A percentile compares a stretch with the other conserved stretches of the same genome.
phyloP scores from a whole-genome alignment of 371 early-diverging fungal genomes.

The Mucor saturninus region DNA sequence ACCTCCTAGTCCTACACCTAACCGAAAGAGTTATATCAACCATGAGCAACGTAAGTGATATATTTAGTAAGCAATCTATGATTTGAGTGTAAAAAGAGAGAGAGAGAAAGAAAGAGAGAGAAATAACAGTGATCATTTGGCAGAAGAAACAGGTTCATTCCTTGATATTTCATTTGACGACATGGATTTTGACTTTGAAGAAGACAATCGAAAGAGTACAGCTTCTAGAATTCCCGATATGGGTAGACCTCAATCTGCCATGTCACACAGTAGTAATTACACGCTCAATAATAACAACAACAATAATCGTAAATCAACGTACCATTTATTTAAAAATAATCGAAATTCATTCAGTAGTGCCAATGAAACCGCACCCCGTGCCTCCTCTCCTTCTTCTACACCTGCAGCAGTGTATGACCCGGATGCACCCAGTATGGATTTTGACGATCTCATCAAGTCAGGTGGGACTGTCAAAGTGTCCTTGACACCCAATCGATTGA shows the following conservation, averaged over 20 bases:
- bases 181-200: slow-evolving; percentile 36
- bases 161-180: slow-evolving; percentile 41
- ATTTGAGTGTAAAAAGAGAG: not conserved
- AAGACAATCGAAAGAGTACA: slow-evolving; percentile 24
- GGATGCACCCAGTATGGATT: slow-evolving; percentile 46
- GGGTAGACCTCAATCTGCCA: slow-evolving; percentile 39
- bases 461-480: slow-evolving; percentile 67
- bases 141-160: slow-evolving; percentile 27
- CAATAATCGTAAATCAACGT: slow-evolving; percentile 44
- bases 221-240: not conserved
- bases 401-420: slow-evolving; percentile 38
- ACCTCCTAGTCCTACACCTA: not conserved
- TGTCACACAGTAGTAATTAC: slow-evolving; percentile 26
- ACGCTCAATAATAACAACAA: not conserved
- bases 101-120: too few relatives aligned
- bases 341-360: slow-evolving; percentile 29
- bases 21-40: slow-evolving; percentile 19
- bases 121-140: not conserved
- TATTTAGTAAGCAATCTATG: slow-evolving; percentile 3
- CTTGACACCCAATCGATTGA: slow-evolving; percentile 64
- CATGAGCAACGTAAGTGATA: slow-evolving; percentile 20
- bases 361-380: slow-evolving; percentile 23
- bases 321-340: slow-evolving; percentile 50
- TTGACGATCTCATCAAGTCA: slow-evolving; percentile 64
- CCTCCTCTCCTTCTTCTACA: slow-evolving; percentile 21